phyloP scores from a whole-genome alignment of 2,329 filamentous ascomycete species.

The Exutisphaerella laricina region DNA sequence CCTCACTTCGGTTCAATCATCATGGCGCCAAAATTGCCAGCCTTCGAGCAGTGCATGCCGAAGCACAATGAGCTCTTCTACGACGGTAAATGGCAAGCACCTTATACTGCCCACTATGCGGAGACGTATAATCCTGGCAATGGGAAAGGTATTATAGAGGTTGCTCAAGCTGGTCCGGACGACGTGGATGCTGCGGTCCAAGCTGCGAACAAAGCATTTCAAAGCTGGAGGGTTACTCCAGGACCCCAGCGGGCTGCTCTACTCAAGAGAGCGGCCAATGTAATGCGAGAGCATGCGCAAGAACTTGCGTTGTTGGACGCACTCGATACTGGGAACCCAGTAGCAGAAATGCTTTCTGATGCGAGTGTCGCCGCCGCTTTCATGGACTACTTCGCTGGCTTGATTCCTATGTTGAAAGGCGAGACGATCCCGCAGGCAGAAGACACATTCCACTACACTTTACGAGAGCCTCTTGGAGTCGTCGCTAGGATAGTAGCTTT shows the following conservation, averaged over 20 bases:
- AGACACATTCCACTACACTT: conserved; percentile 24
- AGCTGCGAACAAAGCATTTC: conserved; percentile 23
- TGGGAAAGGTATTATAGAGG: conserved; percentile 22
- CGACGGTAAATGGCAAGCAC: conserved; percentile 22
- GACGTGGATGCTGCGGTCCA: conserved; percentile 25
- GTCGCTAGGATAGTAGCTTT: conserved; percentile 54
- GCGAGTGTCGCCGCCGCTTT: conserved; percentile 17
- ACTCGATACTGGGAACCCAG: conserved; percentile 22
- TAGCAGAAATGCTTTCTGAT: conserved; percentile 24
- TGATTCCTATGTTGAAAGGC: conserved; percentile 20
- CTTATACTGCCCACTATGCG: conserved; percentile 15
- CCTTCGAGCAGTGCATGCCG: conserved; percentile 15
- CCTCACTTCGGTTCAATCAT: too few species aligned
- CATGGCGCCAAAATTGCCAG: conserved; percentile 10
- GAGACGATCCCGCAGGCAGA: conserved; percentile 23
- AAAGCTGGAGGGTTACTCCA: conserved; percentile 13
- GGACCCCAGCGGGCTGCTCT: conserved; percentile 14
- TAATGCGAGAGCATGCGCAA: conserved; percentile 13
- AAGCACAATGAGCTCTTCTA: conserved; percentile 24
- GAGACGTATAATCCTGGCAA: conserved; percentile 26
- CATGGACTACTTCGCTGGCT: conserved; percentile 26
- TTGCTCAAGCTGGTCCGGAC: conserved; percentile 20
- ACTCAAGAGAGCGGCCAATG: conserved; percentile 44
- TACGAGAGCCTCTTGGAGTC: conserved; percentile 53
- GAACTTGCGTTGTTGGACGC: conserved; percentile 20